Base-by-base conservation (phyloP, 176 grass and related monocot genomes). In the Guadua angustifolia region DNA sequence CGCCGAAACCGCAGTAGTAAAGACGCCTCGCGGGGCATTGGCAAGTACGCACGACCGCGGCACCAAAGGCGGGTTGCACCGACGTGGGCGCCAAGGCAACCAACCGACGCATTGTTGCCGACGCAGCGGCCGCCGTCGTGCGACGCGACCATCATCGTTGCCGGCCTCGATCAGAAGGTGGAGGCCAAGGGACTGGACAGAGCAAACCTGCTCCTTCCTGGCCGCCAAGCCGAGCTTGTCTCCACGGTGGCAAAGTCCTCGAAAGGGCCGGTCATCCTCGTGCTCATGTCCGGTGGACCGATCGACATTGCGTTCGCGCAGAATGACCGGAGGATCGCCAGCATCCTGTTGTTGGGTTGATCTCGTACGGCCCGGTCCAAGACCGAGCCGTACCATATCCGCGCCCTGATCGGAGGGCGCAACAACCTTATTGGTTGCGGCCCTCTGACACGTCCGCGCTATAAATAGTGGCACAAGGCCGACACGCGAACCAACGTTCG, bases 221-320 rank as follows among this genome's bases (percentile, higher is more conserved):
- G 93, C 0, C 87, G 85, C 7, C 95, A 98, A 3, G 85, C 87
- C 0, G 93, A 98, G 80, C 89, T 98, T 10, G 56, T 98, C 60
- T 88, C 93, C 0, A 84, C 89, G 12, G 93, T 98, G 36, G 95
- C 95, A 0, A 85, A 4, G 44, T 93, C 91, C 0, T 59, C 91
- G 11, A 83, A 79, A n/a, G 93, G 95, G 0, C 93, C 89, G 0
- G 79, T 87, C 1, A 49, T 98, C 61, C 40, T 98, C 0, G 93
- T 94, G 6, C 66, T 98, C 73, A 75, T 98, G 87, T 90, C 84
- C 19, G 95, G 93, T 47, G 93, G 95, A 0, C 93, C 95, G 0
- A 9, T 95, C 17, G 95, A 95, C 75, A 75, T 95, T 9, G 76
- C 89, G 0, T 98, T 98, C 16, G 93, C 95, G 5, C 60, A 92